Evolutionary conservation across 2,329 filamentous ascomycete genomes (phyloP), one percentile per base, ranked within the genome.

Genomic region (Ophiostoma perfectum): DNA sequence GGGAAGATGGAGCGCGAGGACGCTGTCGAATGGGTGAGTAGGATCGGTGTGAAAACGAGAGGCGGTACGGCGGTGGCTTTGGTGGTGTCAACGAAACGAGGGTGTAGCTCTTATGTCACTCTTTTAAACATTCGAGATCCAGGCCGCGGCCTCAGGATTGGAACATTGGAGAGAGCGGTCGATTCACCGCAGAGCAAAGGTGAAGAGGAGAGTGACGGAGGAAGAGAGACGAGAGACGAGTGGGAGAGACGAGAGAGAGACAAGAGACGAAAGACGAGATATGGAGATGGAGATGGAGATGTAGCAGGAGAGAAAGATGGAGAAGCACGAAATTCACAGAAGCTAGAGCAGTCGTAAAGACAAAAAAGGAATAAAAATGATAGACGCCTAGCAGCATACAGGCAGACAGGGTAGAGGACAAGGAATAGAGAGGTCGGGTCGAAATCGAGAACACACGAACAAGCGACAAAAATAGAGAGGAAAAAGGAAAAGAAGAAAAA

Each of bases 81-180:
- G 27, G 27, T 27, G 27, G 42, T 45, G 41, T n/a, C 64, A 9
- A 38, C 42, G 42, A 47, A 38, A 44, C n/a, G 63, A 27, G 41
- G 18, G 63, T 27, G 27, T 45, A 47, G 63, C 42, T 64, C 63
- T 27, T 47, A 47, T 12, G 42, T 27, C 42, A 11, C 18, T 45
- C 14, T 44, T 6, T 44, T 2, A 47, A 45, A 12, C 60, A 63
- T 63, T 63, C 52, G 66, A 55, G 60, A 47, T 64, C 41, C 64
- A 62, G 68, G 68, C 52, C 66, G 47, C 44, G 64, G 68, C 68
- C 68, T 68, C 55, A 64, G 52, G 47, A 68, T 41, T 64, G 64
- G 52, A 67, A 64, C 68, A 70, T 70, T 68, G 68, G 66, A 66
- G 39, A 18, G 47, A 39, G 9, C 39, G 36, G 55, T 18, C 16